phyloP scores from a whole-genome alignment of 441 rosid genomes.

The Lepidium campestre region DNA sequence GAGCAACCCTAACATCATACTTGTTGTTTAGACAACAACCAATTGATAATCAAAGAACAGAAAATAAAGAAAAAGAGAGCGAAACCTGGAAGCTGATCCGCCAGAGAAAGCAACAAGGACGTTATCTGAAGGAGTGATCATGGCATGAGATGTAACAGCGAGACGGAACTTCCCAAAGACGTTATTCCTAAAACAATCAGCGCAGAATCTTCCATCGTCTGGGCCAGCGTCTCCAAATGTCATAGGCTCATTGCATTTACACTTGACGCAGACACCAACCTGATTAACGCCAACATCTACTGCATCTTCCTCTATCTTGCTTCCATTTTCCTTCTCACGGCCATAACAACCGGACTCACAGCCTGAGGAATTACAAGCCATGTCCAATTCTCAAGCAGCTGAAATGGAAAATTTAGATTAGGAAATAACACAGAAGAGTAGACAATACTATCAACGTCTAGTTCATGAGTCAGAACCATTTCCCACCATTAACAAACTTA shows the following conservation, averaged over 20 bases:
- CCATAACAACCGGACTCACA: conserved; percentile 57
- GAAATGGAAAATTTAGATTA: background rate
- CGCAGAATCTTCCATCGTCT: conserved; percentile 56
- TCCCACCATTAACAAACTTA: background rate
- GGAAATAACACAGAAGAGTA: background rate
- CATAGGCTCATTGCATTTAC: conserved; percentile 57
- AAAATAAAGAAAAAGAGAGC: background rate
- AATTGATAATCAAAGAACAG: background rate
- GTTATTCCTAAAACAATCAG: conserved; percentile 70
- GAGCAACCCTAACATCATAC: conserved; percentile 52
- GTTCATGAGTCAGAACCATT: background rate
- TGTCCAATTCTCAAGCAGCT: conserved; percentile 1
- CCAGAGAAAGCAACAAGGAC: conserved; percentile 95
- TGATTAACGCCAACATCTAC: background rate
- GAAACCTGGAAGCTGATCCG: conserved; percentile 79
- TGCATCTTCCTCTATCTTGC: conserved; percentile 15
- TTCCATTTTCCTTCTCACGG: conserved; percentile 26
- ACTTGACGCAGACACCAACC: conserved; percentile 55
- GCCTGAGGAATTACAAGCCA: conserved; percentile 64
- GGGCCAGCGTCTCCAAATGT: conserved; percentile 32
- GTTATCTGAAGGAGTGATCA: conserved; percentile 87
- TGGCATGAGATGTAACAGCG: conserved; percentile 74
- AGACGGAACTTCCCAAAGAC: conserved; percentile 81
- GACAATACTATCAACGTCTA: background rate
- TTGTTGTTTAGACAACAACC: background rate